These are phyloP conservation scores for Trichoderma virens DNA, from an alignment of 495 filamentous ascomycete genomes.

Conservation along the genomic window DNA sequence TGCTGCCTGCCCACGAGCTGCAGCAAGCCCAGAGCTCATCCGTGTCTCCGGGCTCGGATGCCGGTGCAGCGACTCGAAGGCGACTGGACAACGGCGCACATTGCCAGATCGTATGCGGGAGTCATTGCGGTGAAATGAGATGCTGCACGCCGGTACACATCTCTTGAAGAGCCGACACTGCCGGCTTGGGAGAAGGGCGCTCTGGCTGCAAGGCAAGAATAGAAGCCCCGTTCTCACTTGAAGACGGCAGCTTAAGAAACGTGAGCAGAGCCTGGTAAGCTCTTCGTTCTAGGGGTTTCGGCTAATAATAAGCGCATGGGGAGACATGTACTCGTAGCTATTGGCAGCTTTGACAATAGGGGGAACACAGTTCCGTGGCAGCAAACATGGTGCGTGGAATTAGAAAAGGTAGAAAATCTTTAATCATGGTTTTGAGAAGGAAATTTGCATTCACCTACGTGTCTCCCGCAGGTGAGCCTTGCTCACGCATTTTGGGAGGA, in stretches of 20 bases:
- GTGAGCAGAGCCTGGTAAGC: not conserved
- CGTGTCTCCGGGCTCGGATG: not conserved
- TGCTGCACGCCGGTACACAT: not conserved
- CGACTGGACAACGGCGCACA: not conserved
- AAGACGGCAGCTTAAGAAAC: not conserved
- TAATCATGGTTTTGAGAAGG: no score
- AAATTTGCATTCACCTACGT: no score
- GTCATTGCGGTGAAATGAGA: not conserved
- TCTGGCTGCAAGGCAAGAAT: not conserved
- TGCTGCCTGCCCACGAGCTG: slow-evolving; percentile 11
- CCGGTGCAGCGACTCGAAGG: not conserved
- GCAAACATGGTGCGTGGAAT: no score
- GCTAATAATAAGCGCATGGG: no score
- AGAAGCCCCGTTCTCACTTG: not conserved
- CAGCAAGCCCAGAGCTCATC: not conserved
- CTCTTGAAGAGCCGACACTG: not conserved
- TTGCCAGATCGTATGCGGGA: not conserved
- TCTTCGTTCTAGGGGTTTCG: no score
- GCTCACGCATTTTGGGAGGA: no score
- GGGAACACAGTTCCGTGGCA: no score
- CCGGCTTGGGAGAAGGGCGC: not conserved
- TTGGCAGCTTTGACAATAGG: no score
- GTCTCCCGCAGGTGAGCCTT: no score
- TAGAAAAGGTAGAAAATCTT: no score
- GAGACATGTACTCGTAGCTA: no score